Evolutionary conservation across 306 rosid species (phyloP), one percentile per base, ranked within the genome.

Genomic region (Acmispon strigosus): DNA sequence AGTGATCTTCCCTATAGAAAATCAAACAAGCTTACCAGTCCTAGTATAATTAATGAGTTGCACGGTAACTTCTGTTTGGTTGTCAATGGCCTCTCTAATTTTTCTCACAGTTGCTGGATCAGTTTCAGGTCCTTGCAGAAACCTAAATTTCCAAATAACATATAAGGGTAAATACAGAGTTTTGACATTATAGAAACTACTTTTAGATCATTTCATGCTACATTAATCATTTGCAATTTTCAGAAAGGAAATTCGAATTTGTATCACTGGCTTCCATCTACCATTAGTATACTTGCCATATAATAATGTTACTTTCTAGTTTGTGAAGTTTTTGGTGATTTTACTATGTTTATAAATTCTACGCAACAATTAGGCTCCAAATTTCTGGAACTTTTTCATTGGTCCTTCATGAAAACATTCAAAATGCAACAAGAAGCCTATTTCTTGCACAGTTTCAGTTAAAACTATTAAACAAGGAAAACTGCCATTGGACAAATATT

Each of bases 71-170:
- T 94, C 99, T 50, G 83, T 87, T 77, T 94, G 95, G 75, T 69
- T 94, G 86, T 91, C 91, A 65, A 94, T 91, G 49, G 99, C 99
- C 22, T 83, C 88, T 82, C 97, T 82, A 61, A 94, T 94, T 83
- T 94, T 91, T 64, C 71, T 87, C 62, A 91, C 99, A 37, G 97
- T 94, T 18, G 47, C 87, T 44, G 90, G 96, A 87, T 94, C 99
- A 48, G 99, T 94, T 79, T 94, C 99, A 48, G 97, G 95, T 61
- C 99, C 99, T 86, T 94, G 99, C 63, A 94, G 81, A 83, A 94
- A 94, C 79, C 99, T 94, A 49, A 74, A 64, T 45, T 64, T 48
- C 70, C 78, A 76, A 81, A 59, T 39, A 81, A 54, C 56, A 48
- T 42, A 34, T 4, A 43, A 27, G 45, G 45, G 27, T 57, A 76